Percentiles rank a stretch among this genome's conserved stretches.
phyloP scores from a whole-genome alignment of 2,329 filamentous ascomycete genomes.

The Ophiostoma piceae region DNA sequence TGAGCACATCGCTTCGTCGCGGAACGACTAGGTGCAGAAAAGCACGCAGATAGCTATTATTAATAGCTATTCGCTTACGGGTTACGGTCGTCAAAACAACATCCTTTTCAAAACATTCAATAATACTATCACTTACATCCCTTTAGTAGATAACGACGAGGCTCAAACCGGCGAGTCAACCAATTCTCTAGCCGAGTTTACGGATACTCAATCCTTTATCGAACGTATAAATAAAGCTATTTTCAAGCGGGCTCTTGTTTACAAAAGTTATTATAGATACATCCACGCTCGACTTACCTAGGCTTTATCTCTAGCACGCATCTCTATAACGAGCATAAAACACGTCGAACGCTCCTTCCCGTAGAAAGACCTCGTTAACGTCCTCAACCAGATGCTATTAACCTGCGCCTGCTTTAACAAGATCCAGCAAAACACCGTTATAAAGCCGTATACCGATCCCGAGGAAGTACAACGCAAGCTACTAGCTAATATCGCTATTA shows the following conservation, averaged over 20 bases:
- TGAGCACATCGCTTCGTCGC: constrained; percentile 48
- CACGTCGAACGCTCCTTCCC: constrained; percentile 41
- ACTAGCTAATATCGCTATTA: neutral
- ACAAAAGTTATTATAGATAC: constrained; percentile 53
- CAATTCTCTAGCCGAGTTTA: neutral
- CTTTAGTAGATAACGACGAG: neutral
- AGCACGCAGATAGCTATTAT: constrained; percentile 55
- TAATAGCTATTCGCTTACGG: constrained; percentile 49
- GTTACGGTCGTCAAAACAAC: constrained; percentile 49
- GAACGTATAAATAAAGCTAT: constrained; percentile 44
- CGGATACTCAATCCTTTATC: constrained; percentile 32
- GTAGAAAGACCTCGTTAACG: constrained; percentile 37
- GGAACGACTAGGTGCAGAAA: constrained; percentile 48
- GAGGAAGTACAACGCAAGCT: neutral
- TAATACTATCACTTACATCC: constrained; percentile 1
- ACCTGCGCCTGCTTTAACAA: constrained; percentile 31
- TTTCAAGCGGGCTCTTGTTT: constrained; percentile 45
- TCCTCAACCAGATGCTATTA: constrained; percentile 37
- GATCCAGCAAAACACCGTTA: constrained; percentile 43
- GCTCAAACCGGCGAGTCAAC: no score
- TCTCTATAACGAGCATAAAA: constrained; percentile 38
- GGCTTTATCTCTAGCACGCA: constrained; percentile 43
- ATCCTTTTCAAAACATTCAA: constrained; percentile 38
- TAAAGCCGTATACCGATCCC: constrained; percentile 11
- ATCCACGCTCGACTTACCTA: constrained; percentile 60